Conservation (phyloP, 75 land plant species). For the Cunninghamia lanceolata region DNA sequence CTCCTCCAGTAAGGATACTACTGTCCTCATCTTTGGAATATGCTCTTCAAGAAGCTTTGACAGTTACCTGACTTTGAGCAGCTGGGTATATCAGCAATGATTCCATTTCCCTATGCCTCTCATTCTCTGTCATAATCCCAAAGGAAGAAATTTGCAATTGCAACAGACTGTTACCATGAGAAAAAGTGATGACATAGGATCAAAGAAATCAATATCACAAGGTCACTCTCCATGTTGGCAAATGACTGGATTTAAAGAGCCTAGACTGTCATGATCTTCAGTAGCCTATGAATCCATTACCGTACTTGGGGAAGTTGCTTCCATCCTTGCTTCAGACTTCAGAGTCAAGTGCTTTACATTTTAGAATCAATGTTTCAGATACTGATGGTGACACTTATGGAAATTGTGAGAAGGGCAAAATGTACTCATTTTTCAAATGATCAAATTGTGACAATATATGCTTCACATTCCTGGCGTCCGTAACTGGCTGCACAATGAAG, state of each 20-base stretch:
- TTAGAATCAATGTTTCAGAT: conserved; percentile 18
- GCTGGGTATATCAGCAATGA: too few relatives aligned
- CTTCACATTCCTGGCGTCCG: too few relatives aligned
- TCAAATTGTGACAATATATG: conserved; percentile 6
- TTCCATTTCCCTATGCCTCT: too few relatives aligned
- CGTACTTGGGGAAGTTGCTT: conserved; percentile 50
- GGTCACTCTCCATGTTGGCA: too few relatives aligned
- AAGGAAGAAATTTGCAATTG: too few relatives aligned
- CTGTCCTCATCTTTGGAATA: conserved; percentile 26
- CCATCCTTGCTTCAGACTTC: conserved; percentile 6
- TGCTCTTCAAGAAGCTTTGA: background rate
- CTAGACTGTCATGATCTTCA: conserved; percentile 31
- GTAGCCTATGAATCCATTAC: conserved; percentile 45
- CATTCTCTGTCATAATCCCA: too few relatives aligned
- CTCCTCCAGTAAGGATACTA: conserved; percentile 11
- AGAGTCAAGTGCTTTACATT: conserved; percentile 28
- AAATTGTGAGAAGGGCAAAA: conserved; percentile 24
- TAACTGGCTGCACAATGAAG: too few relatives aligned
- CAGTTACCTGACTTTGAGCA: background rate
- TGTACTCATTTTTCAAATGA: conserved; percentile 17
- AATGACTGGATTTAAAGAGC: too few relatives aligned
- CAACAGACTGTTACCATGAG: too few relatives aligned
- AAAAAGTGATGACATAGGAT: too few relatives aligned
- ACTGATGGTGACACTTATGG: conserved; percentile 22
- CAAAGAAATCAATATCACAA: too few relatives aligned